These are phyloP conservation scores for Hyphopichia homilentoma DNA, from an alignment of 805 yeast species.

Conservation along the genomic window DNA sequence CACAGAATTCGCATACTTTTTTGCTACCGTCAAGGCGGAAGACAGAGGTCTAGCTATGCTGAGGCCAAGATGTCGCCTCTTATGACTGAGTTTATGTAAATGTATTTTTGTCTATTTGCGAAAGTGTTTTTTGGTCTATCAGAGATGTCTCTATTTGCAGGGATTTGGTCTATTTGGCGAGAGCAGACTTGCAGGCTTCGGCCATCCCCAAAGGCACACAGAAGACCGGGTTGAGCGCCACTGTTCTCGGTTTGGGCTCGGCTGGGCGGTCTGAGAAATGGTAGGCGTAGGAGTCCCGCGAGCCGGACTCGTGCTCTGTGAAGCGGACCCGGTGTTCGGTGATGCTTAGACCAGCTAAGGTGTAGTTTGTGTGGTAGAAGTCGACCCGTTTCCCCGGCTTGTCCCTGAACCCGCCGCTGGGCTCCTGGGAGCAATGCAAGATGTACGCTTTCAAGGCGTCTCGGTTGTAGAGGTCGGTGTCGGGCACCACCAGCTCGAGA, in stretches of 20 bases:
- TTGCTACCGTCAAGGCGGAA: conserved; percentile 1
- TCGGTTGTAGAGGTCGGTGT: conserved; percentile 43
- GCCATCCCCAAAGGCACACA: conserved; percentile 50
- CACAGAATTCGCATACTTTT: conserved; percentile 61
- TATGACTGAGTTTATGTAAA: neutral
- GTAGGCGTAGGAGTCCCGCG: neutral
- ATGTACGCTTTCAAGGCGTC: conserved; percentile 62
- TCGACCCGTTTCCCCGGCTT: conserved; percentile 83
- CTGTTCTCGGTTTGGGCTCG: too few species aligned
- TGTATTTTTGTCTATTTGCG: neutral
- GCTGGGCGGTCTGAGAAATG: conserved; percentile 2
- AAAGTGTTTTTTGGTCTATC: neutral
- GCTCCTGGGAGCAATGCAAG: conserved; percentile 70
- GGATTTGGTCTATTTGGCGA: neutral
- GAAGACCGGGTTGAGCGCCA: conserved; percentile 55
- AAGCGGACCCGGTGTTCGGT: conserved; percentile 44
- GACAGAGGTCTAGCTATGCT: neutral
- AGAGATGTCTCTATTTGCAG: neutral
- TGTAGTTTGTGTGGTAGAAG: conserved; percentile 88
- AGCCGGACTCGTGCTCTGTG: neutral
- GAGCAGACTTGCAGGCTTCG: conserved; percentile 16
- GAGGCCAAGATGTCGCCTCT: neutral
- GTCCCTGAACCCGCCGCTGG: conserved; percentile 75
- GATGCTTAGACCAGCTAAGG: conserved; percentile 67
- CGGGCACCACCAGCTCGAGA: conserved; percentile 45